A percentile compares a stretch with the other conserved stretches of the same genome.
These are phyloP conservation scores for Heritiera fomes DNA, from an alignment of 345 rosid genomes.

Conservation along the genomic window DNA sequence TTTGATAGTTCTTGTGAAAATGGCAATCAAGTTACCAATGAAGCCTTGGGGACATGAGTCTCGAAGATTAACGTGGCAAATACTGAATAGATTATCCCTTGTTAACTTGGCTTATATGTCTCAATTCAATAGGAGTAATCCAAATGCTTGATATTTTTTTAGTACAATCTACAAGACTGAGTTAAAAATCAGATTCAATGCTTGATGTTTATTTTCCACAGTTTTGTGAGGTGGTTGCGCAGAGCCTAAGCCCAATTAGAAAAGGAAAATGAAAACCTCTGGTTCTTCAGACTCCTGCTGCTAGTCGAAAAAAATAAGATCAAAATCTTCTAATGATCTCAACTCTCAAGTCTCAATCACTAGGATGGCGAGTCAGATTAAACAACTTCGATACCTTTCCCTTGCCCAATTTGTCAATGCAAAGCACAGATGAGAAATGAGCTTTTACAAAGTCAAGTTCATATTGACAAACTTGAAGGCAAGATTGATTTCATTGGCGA, in stretches of 20 bases:
- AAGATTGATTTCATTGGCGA: not conserved
- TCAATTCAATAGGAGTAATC: no score
- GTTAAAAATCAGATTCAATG: no score
- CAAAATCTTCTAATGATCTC: not conserved
- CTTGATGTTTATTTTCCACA: not conserved
- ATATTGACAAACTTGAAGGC: not conserved
- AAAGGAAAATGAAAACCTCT: not conserved
- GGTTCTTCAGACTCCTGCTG: not conserved
- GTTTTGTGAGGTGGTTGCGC: not conserved
- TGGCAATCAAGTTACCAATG: not conserved
- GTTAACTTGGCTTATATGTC: not conserved
- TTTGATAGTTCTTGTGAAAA: not conserved
- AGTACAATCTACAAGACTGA: no score
- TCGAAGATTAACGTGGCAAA: no score
- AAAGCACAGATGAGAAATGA: not conserved
- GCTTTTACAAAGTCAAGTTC: not conserved
- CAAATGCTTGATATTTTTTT: not conserved
- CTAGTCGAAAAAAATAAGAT: not conserved
- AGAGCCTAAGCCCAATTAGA: not conserved
- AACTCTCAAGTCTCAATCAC: not conserved
- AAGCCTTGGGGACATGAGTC: not conserved
- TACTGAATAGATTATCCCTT: not conserved
- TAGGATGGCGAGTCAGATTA: not conserved
- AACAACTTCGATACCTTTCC: not conserved
- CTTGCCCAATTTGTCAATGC: not conserved